A percentile compares a stretch with the other conserved stretches of the same genome.
Conservation (phyloP, 2,329 filamentous ascomycete genomes). For the Alternaria panax region DNA sequence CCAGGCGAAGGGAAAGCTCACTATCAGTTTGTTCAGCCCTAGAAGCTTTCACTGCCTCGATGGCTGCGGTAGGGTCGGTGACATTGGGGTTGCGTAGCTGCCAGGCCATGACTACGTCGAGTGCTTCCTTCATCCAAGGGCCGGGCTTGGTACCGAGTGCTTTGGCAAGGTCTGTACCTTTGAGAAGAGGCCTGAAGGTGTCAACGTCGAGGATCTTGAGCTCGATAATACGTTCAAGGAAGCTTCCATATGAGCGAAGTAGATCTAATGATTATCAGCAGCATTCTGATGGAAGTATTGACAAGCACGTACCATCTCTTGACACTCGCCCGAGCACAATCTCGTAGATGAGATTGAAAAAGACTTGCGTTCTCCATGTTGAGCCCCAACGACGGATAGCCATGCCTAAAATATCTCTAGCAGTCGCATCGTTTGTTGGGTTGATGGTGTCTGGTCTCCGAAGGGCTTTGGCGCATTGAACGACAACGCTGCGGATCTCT, state of each 20-base stretch:
- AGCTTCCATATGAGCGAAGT: conserved; percentile 60
- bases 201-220: conserved; percentile 61
- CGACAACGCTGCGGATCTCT: conserved; percentile 70
- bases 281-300: neutral
- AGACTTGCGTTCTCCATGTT: conserved; percentile 74
- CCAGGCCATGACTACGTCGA: conserved; percentile 85
- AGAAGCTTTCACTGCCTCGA: conserved; percentile 54
- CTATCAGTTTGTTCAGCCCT: conserved; percentile 56
- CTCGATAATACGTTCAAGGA: conserved; percentile 61
- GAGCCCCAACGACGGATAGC: conserved; percentile 75
- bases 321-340: conserved; percentile 53
- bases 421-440: conserved; percentile 49
- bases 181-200: conserved; percentile 63
- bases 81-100: conserved; percentile 80
- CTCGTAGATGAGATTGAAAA: conserved; percentile 73
- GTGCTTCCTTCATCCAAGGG: conserved; percentile 81
- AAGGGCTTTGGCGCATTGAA: conserved; percentile 57
- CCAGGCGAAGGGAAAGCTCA: conserved; percentile 60
- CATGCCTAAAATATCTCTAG: conserved; percentile 74
- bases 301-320: conserved; percentile 51
- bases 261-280: conserved; percentile 49
- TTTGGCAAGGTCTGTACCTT: conserved; percentile 76
- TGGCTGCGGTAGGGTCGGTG: conserved; percentile 61
- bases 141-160: conserved; percentile 73
- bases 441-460: conserved; percentile 57